These are phyloP conservation scores for Purpureocillium takamizusanense DNA, from an alignment of 2,329 filamentous ascomycete species.

Conservation along the genomic window DNA sequence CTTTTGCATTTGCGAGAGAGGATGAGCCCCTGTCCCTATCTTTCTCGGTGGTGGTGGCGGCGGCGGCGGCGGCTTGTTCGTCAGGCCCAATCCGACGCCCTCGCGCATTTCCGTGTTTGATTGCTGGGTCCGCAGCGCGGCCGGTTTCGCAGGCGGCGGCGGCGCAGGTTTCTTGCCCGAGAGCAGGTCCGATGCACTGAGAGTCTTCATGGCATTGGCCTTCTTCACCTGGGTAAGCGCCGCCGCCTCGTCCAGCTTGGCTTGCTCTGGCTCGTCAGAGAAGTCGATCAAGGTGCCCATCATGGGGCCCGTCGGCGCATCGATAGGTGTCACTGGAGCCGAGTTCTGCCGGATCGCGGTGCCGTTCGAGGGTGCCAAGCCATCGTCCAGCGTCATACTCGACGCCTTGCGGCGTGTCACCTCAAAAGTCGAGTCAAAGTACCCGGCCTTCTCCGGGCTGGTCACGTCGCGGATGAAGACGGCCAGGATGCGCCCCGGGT, in stretches of 20 bases:
- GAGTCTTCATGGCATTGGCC: conserved; percentile 8
- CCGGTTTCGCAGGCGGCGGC: conserved; percentile 49
- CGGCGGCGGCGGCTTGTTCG: conserved; percentile 10
- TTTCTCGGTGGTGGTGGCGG: conserved; percentile 27
- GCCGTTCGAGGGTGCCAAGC: conserved; percentile 3
- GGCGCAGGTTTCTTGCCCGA: conserved; percentile 31
- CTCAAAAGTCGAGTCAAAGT: conserved; percentile 59
- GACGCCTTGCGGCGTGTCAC: conserved; percentile 15
- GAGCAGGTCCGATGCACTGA: conserved; percentile 20
- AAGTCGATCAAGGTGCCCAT: conserved; percentile 55
- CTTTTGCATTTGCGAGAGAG: conserved; percentile 31
- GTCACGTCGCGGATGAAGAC: conserved; percentile 96
- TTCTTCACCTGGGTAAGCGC: conserved; percentile 19
- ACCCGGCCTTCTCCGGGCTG: conserved; percentile 59
- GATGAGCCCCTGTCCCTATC: conserved; percentile 22
- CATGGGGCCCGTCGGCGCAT: conserved; percentile 23
- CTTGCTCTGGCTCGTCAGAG: conserved; percentile 39
- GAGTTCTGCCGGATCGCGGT: conserved; percentile 17
- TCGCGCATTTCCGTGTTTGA: conserved; percentile 16
- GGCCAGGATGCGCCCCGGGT: conserved; percentile 74
- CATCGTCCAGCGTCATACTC: conserved; percentile 16
- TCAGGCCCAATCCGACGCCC: conserved; percentile 1
- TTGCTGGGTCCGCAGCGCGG: conserved; percentile 38
- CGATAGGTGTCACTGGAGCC: conserved; percentile 7
- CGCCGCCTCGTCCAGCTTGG: conserved; percentile 22